Evolutionary conservation across 371 early-diverging fungal genomes (phyloP), one percentile per base, ranked within the genome.

Genomic region (Paramicrosporidium saccamoebae): DNA sequence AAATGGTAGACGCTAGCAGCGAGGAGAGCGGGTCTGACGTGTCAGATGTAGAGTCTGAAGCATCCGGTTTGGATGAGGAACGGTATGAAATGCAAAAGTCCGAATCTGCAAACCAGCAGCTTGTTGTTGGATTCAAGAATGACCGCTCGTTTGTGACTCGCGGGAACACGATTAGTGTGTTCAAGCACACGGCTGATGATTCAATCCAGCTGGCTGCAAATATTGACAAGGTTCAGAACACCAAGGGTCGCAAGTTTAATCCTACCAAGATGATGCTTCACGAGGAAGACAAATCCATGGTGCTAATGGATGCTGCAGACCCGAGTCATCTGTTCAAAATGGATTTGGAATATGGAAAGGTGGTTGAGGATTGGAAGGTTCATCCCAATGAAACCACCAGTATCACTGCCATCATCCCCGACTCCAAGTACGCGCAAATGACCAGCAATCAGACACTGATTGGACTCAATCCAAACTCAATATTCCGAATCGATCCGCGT

Each of bases 401-500:
- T n/a, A n/a, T n/a, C n/a, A 50, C 50, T 12, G 50, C 57, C 10
- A 42, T 86, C 7, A 44, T 65, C 10, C 72, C 75, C 7, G 62
- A 54, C 22, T 43, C 55, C 29, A 75, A 77, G 37, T 64, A 55
- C 39, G 42, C 65, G n/a, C 64, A 67, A 31, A 33, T 53, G 32
- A 63, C 69, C 0, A 40, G 48, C 26, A 49, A 52, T 17, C 40
- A 61, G 30, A 73, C 69, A 4, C 37, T 92, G 25, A 38, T 81
- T 3, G 88, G 84, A 2, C 42, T 79, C 21, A 59, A 63, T 24
- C 51, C 59, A 29, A 65, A 69, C 41, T 39, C 65, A 21, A 32
- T 94, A 17, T 84, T 72, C 49, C 52, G 65, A 10, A 54, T 94
- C 26, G 95, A 94, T 43, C 82, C 84, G 17, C 63, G 95, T 16